Conservation (phyloP, 2,329 filamentous ascomycete genomes). For the Chaetomium globosum region DNA sequence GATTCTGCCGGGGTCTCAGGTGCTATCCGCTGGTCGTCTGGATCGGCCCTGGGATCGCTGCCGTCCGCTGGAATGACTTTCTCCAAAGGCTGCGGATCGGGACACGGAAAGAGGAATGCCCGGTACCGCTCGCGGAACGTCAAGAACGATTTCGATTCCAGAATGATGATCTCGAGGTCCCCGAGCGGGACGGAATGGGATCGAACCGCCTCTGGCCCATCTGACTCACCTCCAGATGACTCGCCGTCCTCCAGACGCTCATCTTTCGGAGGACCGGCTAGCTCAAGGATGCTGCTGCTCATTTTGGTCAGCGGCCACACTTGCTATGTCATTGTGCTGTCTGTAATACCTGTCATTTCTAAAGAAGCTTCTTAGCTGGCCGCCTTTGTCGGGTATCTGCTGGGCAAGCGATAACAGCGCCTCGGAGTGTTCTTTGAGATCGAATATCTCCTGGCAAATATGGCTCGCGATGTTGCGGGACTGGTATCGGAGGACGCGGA, state of each 20-base stretch:
- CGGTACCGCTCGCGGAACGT: neutral
- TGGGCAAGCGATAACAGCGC: neutral
- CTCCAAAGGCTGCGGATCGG: neutral
- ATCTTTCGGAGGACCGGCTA: neutral
- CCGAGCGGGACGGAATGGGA: neutral
- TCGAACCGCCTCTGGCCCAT: neutral
- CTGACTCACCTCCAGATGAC: neutral
- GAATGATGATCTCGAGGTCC: neutral
- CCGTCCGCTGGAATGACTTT: neutral
- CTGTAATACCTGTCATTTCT: neutral
- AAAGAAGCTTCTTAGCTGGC: neutral
- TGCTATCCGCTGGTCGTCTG: no score
- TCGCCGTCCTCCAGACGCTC: neutral
- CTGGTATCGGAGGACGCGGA: neutral
- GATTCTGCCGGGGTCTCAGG: no score
- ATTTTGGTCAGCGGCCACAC: neutral
- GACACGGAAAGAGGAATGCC: neutral
- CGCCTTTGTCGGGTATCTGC: neutral
- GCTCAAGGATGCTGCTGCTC: neutral
- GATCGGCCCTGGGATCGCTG: neutral
- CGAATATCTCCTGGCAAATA: neutral
- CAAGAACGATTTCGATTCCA: neutral
- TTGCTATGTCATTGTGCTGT: neutral
- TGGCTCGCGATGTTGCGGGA: neutral
- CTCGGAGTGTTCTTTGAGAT: neutral